Percentiles rank a stretch among this genome's conserved stretches.
phyloP scores from a whole-genome alignment of 225 moss, liverwort and hornwort species.

The Bryum argenteum region DNA sequence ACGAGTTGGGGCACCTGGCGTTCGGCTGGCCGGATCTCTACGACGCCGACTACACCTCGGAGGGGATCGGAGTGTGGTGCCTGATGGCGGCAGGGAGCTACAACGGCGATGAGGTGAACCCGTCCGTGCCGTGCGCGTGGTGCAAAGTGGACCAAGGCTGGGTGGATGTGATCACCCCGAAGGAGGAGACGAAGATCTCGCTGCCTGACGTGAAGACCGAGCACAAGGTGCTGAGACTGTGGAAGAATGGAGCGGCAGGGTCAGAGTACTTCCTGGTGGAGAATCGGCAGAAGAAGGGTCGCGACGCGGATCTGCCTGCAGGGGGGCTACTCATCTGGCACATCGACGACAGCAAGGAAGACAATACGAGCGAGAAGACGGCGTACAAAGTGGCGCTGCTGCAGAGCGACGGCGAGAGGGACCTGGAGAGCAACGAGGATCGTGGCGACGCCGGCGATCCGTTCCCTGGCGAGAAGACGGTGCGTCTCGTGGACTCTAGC shows the following conservation, averaged over 20 bases:
- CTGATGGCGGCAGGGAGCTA: constrained; percentile 56
- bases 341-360: constrained; percentile 42
- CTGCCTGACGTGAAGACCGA: constrained; percentile 37
- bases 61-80: constrained; percentile 50
- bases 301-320: constrained; percentile 45
- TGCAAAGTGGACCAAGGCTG: constrained; percentile 52
- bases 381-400: constrained; percentile 51
- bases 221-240: constrained; percentile 39
- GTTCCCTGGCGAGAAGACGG: constrained; percentile 28
- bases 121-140: constrained; percentile 53
- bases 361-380: constrained; percentile 35
- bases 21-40: constrained; percentile 57
- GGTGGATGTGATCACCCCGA: constrained; percentile 40
- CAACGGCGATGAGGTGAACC: constrained; percentile 49
- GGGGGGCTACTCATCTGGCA: constrained; percentile 51
- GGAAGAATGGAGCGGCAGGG: constrained; percentile 40
- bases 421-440: constrained; percentile 37
- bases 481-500: constrained; percentile 27
- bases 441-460: constrained; percentile 48
- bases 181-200: not conserved
- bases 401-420: constrained; percentile 46
- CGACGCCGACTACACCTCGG: constrained; percentile 45
- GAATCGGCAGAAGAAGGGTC: constrained; percentile 53
- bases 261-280: constrained; percentile 52
- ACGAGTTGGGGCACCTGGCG: constrained; percentile 48